These are phyloP conservation scores for Athelia sp. DNA, from an alignment of 1,284 basidiomycete genomes.

Conservation along the genomic window DNA sequence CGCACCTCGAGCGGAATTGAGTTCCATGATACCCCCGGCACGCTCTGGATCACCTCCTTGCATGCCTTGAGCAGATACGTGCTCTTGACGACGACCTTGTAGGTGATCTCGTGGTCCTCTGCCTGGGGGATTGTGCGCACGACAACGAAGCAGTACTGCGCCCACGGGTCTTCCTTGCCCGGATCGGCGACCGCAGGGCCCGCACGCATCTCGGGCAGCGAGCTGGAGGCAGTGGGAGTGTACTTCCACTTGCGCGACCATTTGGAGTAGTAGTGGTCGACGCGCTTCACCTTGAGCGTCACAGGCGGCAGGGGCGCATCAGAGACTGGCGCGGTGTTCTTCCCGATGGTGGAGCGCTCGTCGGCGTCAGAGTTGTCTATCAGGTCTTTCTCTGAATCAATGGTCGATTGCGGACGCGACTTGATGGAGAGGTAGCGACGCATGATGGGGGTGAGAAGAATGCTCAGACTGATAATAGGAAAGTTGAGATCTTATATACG, in stretches of 20 bases:
- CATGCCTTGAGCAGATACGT: conserved; percentile 48
- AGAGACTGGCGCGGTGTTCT: conserved; percentile 20
- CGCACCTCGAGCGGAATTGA: conserved; percentile 44
- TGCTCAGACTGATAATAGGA: too few species aligned
- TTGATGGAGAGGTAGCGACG: conserved; percentile 23
- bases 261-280: conserved; percentile 51
- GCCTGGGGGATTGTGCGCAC: conserved; percentile 38
- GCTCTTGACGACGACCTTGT: conserved; percentile 53
- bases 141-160: conserved; percentile 25
- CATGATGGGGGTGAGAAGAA: conserved; percentile 12
- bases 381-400: neutral
- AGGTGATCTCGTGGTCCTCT: conserved; percentile 29
- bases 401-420: neutral
- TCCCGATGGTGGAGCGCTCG: conserved; percentile 8
- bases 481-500: too few species aligned
- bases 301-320: conserved; percentile 30
- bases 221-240: too few species aligned
- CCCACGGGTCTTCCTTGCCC: neutral
- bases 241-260: conserved; percentile 23
- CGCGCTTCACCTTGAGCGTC: conserved; percentile 49
- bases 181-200: too few species aligned
- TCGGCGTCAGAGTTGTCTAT: conserved; percentile 18
- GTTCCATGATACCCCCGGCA: conserved; percentile 53
- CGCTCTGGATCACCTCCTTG: conserved; percentile 46
- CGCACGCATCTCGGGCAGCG: too few species aligned